phyloP scores from a whole-genome alignment of 1,284 basidiomycete genomes.

The Ustilago tritici region DNA sequence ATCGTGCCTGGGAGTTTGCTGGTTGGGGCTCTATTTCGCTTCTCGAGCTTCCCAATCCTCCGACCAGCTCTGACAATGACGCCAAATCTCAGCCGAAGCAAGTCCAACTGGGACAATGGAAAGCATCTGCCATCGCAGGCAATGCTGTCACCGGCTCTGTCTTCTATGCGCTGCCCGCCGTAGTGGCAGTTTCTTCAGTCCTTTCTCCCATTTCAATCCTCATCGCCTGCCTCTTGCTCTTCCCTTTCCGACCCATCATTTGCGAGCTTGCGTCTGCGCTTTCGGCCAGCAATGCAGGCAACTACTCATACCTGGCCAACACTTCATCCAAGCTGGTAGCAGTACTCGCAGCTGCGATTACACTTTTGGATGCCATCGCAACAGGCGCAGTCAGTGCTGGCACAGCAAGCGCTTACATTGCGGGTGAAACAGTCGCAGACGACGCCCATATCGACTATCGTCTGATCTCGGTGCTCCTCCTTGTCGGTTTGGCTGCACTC shows the following conservation, averaged over 20 bases:
- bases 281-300: slow-evolving; percentile 45
- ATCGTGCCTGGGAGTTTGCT: slow-evolving; percentile 57
- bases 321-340: slow-evolving; percentile 45
- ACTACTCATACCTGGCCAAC: slow-evolving; percentile 57
- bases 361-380: slow-evolving; percentile 53
- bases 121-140: slow-evolving; percentile 53
- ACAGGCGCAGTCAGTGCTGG: slow-evolving; percentile 57
- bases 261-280: slow-evolving; percentile 55
- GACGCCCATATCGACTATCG: slow-evolving; percentile 26
- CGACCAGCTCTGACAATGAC: not conserved
- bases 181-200: slow-evolving; percentile 51
- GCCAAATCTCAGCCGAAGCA: not conserved
- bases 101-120: slow-evolving; percentile 51
- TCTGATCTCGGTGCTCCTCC: slow-evolving; percentile 44
- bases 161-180: slow-evolving; percentile 60
- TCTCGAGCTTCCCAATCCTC: slow-evolving; percentile 44
- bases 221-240: slow-evolving; percentile 53
- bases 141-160: slow-evolving; percentile 60
- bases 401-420: slow-evolving; percentile 55
- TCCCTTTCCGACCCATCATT: slow-evolving; percentile 58
- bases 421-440: slow-evolving; percentile 23
- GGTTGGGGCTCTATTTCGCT: slow-evolving; percentile 61
- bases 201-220: slow-evolving; percentile 56
- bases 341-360: slow-evolving; percentile 53
- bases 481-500: slow-evolving; percentile 41